A percentile compares a stretch with the other conserved stretches of the same genome.
These are phyloP conservation scores for Bonnemaisonia californica DNA, from an alignment of 31 red algal genomes.

Conservation along the genomic window DNA sequence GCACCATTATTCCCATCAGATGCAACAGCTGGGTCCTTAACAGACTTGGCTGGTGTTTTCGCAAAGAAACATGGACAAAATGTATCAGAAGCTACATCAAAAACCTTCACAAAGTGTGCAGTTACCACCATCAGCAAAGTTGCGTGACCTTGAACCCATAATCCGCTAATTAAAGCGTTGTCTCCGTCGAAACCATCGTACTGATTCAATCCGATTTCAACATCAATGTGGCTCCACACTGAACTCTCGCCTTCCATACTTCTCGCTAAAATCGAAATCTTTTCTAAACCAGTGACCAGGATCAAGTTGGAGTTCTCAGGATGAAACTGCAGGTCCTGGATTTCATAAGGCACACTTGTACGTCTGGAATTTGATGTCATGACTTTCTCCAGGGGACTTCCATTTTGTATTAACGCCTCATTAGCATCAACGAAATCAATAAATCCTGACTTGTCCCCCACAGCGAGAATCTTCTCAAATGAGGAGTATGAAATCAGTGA, in stretches of 20 bases:
- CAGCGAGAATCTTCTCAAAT: constrained; percentile 31
- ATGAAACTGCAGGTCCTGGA: constrained; percentile 22
- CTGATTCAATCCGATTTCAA: constrained; percentile 59
- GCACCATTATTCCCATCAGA: background rate
- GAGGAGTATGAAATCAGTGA: constrained; percentile 41
- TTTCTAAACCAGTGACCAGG: constrained; percentile 34
- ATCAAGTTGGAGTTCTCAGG: constrained; percentile 59
- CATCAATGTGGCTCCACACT: constrained; percentile 37
- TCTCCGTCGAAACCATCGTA: constrained; percentile 36
- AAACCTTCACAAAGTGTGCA: constrained; percentile 66
- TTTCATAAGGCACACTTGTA: constrained; percentile 31
- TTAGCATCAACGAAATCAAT: constrained; percentile 51
- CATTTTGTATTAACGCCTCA: constrained; percentile 28
- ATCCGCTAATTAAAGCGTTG: constrained; percentile 35
- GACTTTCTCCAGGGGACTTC: constrained; percentile 28
- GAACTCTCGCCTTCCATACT: background rate
- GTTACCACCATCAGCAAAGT: constrained; percentile 49
- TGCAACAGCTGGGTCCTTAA: background rate
- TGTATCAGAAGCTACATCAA: constrained; percentile 63
- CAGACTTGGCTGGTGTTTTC: constrained; percentile 27
- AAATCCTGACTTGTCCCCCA: constrained; percentile 13
- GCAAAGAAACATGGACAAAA: constrained; percentile 74
- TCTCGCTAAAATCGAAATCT: constrained; percentile 25
- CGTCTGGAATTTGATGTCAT: background rate
- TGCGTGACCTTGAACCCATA: constrained; percentile 49